Evolutionary conservation across 208 protist genomes (phyloP).

Genomic region (Paratrypanosoma confusum): DNA sequence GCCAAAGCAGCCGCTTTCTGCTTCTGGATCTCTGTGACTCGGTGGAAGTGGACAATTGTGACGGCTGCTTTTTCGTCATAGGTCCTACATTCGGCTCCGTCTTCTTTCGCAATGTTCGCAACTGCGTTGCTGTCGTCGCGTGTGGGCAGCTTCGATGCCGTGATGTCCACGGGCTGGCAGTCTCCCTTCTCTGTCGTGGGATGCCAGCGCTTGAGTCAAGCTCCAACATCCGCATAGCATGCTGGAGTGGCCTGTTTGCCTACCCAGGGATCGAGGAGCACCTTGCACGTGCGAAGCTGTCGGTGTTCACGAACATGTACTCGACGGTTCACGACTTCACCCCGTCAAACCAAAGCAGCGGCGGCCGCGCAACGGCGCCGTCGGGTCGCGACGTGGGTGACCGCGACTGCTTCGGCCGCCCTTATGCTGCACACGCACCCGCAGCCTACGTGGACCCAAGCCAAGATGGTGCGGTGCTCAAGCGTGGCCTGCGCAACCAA

Average conservation of each 20-base stretch:
- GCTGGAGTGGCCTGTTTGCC: slow-evolving; percentile 19
- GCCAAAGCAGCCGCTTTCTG: slow-evolving; percentile 5
- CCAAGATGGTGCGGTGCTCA: no score
- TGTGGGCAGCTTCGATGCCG: no score
- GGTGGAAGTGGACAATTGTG: slow-evolving; percentile 10
- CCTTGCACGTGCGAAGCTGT: slow-evolving; percentile 14
- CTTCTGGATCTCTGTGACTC: slow-evolving; percentile 9
- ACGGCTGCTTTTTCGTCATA: slow-evolving; percentile 20
- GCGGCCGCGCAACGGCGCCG: no score
- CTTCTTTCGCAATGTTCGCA: slow-evolving; percentile 10
- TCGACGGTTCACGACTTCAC: slow-evolving; percentile 13
- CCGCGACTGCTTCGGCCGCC: no score
- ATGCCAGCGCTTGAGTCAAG: slow-evolving; percentile 16
- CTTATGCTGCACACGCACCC: no score
- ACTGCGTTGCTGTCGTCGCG: slow-evolving; percentile 12
- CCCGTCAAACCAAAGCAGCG: not conserved
- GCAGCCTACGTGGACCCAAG: no score
- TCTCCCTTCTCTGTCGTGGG: slow-evolving; percentile 9
- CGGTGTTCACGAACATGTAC: slow-evolving; percentile 29
- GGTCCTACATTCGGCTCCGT: slow-evolving; percentile 20
- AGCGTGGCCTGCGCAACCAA: no score
- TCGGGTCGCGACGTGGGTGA: no score
- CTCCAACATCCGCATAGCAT: slow-evolving; percentile 9
- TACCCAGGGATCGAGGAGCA: slow-evolving; percentile 20
- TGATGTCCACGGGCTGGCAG: no score